Conservation (phyloP, 192 early-diverging fungal genomes). For the Coemansia nantahalensis region DNA sequence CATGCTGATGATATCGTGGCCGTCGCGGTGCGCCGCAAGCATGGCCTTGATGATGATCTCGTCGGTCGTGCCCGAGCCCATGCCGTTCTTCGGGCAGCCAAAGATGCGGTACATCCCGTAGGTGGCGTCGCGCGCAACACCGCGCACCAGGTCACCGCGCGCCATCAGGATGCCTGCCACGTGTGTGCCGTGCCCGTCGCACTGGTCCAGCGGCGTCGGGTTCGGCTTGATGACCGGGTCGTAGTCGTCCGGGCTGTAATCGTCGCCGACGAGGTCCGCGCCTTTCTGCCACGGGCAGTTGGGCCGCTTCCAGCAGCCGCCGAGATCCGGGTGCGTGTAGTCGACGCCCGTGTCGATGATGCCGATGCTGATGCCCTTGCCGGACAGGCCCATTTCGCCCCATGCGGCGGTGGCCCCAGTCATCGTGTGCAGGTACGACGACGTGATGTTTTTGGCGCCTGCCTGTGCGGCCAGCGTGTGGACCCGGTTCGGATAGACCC, state of each 20-base stretch:
- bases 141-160: constrained; percentile 43
- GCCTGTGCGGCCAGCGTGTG: too few relatives aligned
- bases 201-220: constrained; percentile 46
- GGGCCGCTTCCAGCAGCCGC: constrained; percentile 60
- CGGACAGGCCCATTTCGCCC: constrained; percentile 51
- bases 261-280: constrained; percentile 65
- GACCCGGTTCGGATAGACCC: constrained; percentile 23
- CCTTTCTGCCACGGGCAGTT: constrained; percentile 60
- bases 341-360: too few relatives aligned
- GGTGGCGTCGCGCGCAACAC: constrained; percentile 65
- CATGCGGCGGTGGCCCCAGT: constrained; percentile 55
- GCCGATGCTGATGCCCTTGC: constrained; percentile 65
- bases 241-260: constrained; percentile 20
- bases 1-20: constrained; percentile 61
- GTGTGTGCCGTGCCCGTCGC: constrained; percentile 69
- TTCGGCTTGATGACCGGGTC: constrained; percentile 53
- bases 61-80: constrained; percentile 14
- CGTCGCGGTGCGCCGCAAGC: constrained; percentile 49
- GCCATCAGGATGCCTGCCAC: constrained; percentile 62
- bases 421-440: constrained; percentile 36
- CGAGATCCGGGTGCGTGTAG: constrained; percentile 64
- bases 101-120: constrained; percentile 67
- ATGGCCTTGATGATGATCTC: constrained; percentile 62
- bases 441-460: background rate
- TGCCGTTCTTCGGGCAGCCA: constrained; percentile 48